Evolutionary conservation across 2,329 filamentous ascomycete species (phyloP), one percentile per base, ranked within the genome.

Genomic region (Colletotrichum sp.): DNA sequence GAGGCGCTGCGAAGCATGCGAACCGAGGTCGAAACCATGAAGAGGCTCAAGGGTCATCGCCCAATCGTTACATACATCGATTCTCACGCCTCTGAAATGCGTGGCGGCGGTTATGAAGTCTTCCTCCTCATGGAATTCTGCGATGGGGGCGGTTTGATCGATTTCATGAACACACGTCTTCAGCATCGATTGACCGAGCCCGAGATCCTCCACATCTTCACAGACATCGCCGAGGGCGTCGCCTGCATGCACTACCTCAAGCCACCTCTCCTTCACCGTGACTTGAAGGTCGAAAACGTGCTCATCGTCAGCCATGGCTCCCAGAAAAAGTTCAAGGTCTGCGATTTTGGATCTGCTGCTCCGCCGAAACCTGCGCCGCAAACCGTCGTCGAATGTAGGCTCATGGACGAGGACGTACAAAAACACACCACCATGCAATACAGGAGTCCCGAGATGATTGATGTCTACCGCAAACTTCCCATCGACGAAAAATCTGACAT

Each of bases 401-500:
- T 98, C 80, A 95, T 99, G 82, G 97, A 99, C 85, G 97, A 99
- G 83, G 97, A 99, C 85, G 94, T 99, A 15, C 97, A 99, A 85
- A 95, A 95, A 81, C 96, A 99, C 83, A 99, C 97, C 1, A 99
- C 97, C 1, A 90, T 99, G 86, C 97, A 99, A 84, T 99, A 99
- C 84, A 92, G 97, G 79, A 99, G 96, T 83, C 97, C 97, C 7
- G 97, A 99, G 86, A 99, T 99, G 97, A 93, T 99, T 77, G 97
- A 99, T 82, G 97, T 99, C 28, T 99, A 98, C 86, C 91, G 96
- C 78, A 98, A 98, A 85, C 95, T 96, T 80, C 96, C 97, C 1
- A 98, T 99, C 82, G 95, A 99, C 82, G 97, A 99, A 87, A 99
- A 99, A 88, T 98, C 96, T 65, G 97, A 99, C 84, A 98, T 99